Evolutionary conservation across 257 asterid genomes (phyloP).

Genomic region (Leonotis leonurus): DNA sequence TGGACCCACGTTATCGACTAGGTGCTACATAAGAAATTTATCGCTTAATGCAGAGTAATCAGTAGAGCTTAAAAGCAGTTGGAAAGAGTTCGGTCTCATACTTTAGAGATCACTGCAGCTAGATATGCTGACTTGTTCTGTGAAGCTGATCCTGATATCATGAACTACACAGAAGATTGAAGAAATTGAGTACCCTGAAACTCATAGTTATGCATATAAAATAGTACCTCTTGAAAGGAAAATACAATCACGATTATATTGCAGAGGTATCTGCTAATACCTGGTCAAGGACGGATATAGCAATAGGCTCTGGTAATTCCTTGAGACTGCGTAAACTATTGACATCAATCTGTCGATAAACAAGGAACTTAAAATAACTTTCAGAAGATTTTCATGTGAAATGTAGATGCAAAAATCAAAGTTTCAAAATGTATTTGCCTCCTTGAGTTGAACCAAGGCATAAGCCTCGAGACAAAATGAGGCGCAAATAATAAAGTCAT

Average conservation of each 20-base stretch:
- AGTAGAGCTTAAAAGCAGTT: conserved; percentile 9
- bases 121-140: conserved; percentile 68
- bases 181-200: conserved; percentile 5
- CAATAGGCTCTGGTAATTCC: conserved; percentile 64
- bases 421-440: no score
- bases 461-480: no score
- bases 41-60: background rate
- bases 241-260: background rate
- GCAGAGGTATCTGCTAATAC: conserved; percentile 24
- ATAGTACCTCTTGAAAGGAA: background rate
- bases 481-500: no score
- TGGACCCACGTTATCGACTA: conserved; percentile 33
- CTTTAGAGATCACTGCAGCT: conserved; percentile 65
- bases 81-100: conserved; percentile 28
- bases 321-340: conserved; percentile 50
- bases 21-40: conserved; percentile 35
- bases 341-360: conserved; percentile 60
- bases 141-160: conserved; percentile 70
- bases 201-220: conserved; percentile 3
- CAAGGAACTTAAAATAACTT: conserved; percentile 6
- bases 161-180: conserved; percentile 45
- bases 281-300: conserved; percentile 91
- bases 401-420: background rate
- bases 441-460: no score
- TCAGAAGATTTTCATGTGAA: background rate